Evolutionary conservation across 140 eudicot species (phyloP).

Genomic region (Anethum foeniculum): DNA sequence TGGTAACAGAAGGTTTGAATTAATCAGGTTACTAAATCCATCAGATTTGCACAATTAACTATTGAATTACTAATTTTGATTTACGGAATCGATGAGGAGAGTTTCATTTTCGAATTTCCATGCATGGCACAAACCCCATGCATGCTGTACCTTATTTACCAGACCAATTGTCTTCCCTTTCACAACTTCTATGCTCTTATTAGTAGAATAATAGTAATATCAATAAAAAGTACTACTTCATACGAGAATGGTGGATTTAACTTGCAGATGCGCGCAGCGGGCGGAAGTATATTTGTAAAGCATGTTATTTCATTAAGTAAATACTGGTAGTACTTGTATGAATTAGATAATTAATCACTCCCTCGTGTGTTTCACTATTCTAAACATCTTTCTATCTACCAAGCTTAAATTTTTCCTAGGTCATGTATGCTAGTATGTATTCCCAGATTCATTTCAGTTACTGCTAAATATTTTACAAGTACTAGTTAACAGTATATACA

Average conservation of each 20-base stretch:
- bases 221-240: constrained; percentile 10
- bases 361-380: not conserved
- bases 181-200: constrained; percentile 28
- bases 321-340: not conserved
- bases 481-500: not conserved
- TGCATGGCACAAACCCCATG: constrained; percentile 35
- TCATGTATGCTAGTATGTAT: not conserved
- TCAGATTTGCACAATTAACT: not conserved
- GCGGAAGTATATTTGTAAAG: constrained; percentile 1
- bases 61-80: not conserved
- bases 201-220: not conserved
- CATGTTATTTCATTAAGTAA: not conserved
- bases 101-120: constrained; percentile 31
- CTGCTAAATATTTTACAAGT: not conserved
- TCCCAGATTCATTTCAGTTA: not conserved
- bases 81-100: constrained; percentile 12
- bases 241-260: constrained; percentile 2
- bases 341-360: not conserved
- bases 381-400: not conserved
- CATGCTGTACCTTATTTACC: constrained; percentile 40
- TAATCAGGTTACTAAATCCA: not conserved
- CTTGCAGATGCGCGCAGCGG: constrained; percentile 1
- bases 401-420: not conserved
- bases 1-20: not conserved
- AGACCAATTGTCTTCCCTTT: constrained; percentile 57